Evolutionary conservation across 441 rosid species (phyloP).

Genomic region (Bocquillonia castaneifolia): DNA sequence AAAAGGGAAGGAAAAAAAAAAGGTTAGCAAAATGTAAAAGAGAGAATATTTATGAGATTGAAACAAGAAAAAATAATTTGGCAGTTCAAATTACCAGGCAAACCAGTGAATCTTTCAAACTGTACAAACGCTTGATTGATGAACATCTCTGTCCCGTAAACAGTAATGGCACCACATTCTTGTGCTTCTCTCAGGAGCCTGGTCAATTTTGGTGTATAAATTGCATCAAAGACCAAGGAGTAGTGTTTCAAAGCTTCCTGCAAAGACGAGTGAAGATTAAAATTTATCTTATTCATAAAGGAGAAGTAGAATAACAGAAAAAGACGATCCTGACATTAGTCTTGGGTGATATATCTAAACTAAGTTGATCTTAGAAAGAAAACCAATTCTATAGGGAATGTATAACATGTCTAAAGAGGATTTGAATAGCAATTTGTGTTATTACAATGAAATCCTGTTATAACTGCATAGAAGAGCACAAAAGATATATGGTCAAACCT

Average conservation of each 20-base stretch:
- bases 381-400: neutral
- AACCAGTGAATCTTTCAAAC: slow-evolving; percentile 54
- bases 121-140: slow-evolving; percentile 52
- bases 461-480: neutral
- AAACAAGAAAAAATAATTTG: neutral
- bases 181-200: slow-evolving; percentile 50
- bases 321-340: neutral
- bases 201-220: slow-evolving; percentile 52
- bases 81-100: slow-evolving; percentile 39
- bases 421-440: no score
- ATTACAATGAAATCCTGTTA: neutral
- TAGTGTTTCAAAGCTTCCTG: slow-evolving; percentile 50
- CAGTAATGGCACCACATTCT: slow-evolving; percentile 44
- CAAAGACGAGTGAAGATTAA: neutral
- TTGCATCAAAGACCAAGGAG: slow-evolving; percentile 49
- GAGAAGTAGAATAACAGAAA: neutral
- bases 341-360: neutral
- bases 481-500: slow-evolving; percentile 25
- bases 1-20: slow-evolving; percentile 9
- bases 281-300: neutral
- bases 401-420: no score
- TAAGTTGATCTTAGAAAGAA: neutral
- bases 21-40: neutral
- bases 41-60: neutral
- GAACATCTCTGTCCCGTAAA: slow-evolving; percentile 51